phyloP scores from a whole-genome alignment of 75 land plant genomes.

The Isoetes taiwanensis region DNA sequence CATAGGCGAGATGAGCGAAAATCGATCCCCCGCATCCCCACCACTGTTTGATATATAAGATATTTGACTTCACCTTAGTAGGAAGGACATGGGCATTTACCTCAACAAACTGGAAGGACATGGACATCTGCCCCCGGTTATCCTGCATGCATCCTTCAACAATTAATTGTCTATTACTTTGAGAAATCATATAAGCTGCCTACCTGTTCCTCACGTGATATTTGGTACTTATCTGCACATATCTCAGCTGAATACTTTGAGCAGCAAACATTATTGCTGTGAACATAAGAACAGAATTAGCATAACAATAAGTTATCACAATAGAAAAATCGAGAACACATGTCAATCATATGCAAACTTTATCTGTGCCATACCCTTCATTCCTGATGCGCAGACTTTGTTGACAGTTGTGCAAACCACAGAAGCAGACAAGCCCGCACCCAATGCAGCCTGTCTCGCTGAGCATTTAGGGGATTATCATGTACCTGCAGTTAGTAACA shows the following conservation, averaged over 20 bases:
- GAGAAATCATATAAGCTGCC: too few species aligned
- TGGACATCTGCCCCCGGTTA: too few species aligned
- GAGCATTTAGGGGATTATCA: too few species aligned
- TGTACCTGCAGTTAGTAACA: too few species aligned
- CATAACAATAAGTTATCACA: neutral
- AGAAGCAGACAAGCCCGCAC: constrained; percentile 5
- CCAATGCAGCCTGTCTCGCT: neutral
- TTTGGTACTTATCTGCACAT: neutral
- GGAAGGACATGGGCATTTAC: too few species aligned
- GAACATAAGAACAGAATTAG: neutral
- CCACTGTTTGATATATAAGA: too few species aligned
- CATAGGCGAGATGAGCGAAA: too few species aligned
- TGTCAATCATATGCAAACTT: neutral
- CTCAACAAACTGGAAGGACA: too few species aligned
- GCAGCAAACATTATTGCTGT: neutral
- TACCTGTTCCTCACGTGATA: constrained; percentile 3
- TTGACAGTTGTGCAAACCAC: constrained; percentile 1
- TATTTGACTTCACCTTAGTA: too few species aligned
- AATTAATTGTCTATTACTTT: too few species aligned
- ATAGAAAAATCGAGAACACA: neutral
- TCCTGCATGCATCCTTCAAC: too few species aligned
- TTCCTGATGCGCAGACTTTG: constrained; percentile 3
- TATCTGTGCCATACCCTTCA: neutral
- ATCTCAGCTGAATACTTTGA: constrained; percentile 4
- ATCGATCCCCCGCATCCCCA: too few species aligned